These are phyloP conservation scores for Verticillium tricorpus DNA, from an alignment of 2,329 filamentous ascomycete genomes.

Conservation along the genomic window DNA sequence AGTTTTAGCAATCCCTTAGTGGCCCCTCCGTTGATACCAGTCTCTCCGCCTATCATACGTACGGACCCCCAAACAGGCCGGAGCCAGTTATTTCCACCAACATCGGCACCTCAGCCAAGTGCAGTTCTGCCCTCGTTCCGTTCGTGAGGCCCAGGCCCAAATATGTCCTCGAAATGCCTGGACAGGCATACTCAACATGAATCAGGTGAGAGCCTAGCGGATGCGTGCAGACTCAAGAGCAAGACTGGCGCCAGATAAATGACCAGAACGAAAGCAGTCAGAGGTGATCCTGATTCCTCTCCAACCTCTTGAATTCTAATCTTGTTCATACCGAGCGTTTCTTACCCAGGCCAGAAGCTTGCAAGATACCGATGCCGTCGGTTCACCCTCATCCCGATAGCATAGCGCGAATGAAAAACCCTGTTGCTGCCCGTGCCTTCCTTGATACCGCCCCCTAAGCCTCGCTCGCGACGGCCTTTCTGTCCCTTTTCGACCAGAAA, in stretches of 20 bases:
- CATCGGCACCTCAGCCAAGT: too few relatives aligned
- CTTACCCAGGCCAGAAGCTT: neutral
- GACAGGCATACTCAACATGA: neutral
- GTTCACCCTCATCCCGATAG: neutral
- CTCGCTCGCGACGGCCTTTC: neutral
- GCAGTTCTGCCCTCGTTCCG: too few relatives aligned
- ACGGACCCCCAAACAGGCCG: too few relatives aligned
- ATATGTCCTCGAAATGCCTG: neutral
- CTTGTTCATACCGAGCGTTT: neutral
- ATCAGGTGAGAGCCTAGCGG: neutral
- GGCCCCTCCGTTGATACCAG: too few relatives aligned
- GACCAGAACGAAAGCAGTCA: neutral
- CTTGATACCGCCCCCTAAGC: neutral
- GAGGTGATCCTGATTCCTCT: neutral
- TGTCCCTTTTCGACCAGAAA: neutral
- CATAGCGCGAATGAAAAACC: neutral
- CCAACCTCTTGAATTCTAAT: too few relatives aligned
- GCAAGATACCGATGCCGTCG: neutral
- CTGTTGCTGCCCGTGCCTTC: neutral
- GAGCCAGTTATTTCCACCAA: too few relatives aligned
- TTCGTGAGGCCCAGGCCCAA: too few relatives aligned
- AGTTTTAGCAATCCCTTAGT: too few relatives aligned
- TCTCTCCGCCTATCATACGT: too few relatives aligned
- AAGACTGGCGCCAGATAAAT: too few relatives aligned
- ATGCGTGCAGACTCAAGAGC: neutral